Evolutionary conservation across 805 yeast genomes (phyloP).

Genomic region (Myxozyma sirexii): DNA sequence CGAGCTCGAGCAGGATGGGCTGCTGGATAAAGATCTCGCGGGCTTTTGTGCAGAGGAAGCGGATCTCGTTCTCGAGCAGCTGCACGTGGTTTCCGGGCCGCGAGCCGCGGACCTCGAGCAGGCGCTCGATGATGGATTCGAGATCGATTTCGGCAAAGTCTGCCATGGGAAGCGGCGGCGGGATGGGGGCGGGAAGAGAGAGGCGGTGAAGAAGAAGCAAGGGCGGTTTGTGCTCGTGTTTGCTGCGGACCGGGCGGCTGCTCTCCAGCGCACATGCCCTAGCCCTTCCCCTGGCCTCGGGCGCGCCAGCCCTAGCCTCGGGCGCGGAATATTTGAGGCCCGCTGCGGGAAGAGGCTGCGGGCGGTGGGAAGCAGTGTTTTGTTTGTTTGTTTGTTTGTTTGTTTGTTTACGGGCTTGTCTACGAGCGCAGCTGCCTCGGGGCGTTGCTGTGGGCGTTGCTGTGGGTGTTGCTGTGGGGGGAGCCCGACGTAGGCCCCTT

Average conservation of each 20-base stretch:
- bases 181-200: no score
- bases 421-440: no score
- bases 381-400: no score
- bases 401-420: no score
- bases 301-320: background rate
- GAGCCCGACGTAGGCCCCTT: no score
- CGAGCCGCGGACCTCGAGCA: constrained; percentile 95
- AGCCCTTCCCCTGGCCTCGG: background rate
- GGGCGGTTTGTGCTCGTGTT: background rate
- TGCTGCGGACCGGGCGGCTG: constrained; percentile 15
- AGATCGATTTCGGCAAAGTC: constrained; percentile 75
- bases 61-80: constrained; percentile 89
- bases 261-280: background rate
- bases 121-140: constrained; percentile 95
- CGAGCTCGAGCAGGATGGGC: constrained; percentile 91
- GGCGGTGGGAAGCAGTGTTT: no score
- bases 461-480: no score
- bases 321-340: background rate
- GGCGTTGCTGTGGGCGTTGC: no score
- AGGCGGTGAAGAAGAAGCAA: background rate
- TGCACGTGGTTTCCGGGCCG: constrained; percentile 98
- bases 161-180: constrained; percentile 17
- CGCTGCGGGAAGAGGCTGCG: no score
- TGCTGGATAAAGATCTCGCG: constrained; percentile 97
- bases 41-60: constrained; percentile 94